Percentiles rank a stretch among this genome's conserved stretches.
phyloP scores from a whole-genome alignment of 208 protist species.

The Trypanosoma grayi region DNA sequence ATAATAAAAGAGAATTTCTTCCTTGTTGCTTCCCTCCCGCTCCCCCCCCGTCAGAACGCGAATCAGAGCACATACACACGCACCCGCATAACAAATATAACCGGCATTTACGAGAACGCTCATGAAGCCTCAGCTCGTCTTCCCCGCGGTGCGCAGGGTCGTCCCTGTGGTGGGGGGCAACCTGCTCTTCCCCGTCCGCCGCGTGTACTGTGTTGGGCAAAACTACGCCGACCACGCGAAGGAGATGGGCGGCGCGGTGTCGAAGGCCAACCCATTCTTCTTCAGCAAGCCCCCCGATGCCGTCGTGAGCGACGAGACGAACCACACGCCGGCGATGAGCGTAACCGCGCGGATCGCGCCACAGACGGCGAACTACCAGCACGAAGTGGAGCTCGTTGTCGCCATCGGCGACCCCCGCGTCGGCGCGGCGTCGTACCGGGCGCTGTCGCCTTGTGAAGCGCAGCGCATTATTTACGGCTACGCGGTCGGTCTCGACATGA shows the following conservation, averaged over 20 bases:
- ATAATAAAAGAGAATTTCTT: too few species aligned
- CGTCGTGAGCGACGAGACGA: constrained; percentile 30
- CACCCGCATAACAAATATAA: too few species aligned
- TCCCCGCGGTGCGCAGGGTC: constrained; percentile 24
- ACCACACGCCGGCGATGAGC: constrained; percentile 4
- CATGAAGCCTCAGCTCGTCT: constrained; percentile 18
- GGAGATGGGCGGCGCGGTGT: constrained; percentile 59
- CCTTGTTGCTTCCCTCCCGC: too few species aligned
- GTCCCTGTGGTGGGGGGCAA: constrained; percentile 48
- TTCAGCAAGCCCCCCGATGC: constrained; percentile 77
- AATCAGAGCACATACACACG: too few species aligned
- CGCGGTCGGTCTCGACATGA: constrained; percentile 86
- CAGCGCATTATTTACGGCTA: constrained; percentile 72
- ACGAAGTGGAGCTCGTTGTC: constrained; percentile 85
- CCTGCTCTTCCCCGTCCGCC: constrained; percentile 60
- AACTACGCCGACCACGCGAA: constrained; percentile 78
- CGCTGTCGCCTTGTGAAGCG: constrained; percentile 45
- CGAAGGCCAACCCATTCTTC: constrained; percentile 63
- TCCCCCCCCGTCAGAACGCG: too few species aligned
- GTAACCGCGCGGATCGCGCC: constrained; percentile 52
- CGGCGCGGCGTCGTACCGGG: constrained; percentile 21
- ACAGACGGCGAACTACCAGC: constrained; percentile 69
- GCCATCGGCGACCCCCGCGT: constrained; percentile 38
- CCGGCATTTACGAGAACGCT: too few species aligned
- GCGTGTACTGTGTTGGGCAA: constrained; percentile 71